Conservation (phyloP, 2,329 filamentous ascomycete genomes). For the Cytospora leucostoma region DNA sequence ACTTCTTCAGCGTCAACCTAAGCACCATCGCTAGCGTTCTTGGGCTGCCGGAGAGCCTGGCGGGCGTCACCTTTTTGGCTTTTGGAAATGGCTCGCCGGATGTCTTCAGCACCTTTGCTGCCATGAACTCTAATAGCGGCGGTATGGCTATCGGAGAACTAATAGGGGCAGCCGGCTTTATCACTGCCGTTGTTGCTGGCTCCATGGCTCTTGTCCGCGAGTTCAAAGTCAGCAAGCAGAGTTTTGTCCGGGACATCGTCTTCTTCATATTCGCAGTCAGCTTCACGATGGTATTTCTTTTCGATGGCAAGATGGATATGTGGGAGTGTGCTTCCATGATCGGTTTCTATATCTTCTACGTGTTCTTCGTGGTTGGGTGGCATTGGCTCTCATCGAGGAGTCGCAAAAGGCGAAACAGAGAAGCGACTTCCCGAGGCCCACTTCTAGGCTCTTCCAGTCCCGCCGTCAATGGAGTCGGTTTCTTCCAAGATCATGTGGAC, state of each 20-base stretch:
- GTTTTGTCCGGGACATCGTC: conserved; percentile 85
- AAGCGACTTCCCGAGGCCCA: conserved; percentile 73
- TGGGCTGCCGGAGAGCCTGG: conserved; percentile 92
- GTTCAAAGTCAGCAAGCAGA: conserved; percentile 85
- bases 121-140: conserved; percentile 96
- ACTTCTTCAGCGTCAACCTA: conserved; percentile 97
- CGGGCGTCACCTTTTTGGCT: conserved; percentile 92
- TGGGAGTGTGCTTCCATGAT: conserved; percentile 96
- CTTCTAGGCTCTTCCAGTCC: conserved; percentile 61
- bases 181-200: conserved; percentile 92
- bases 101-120: conserved; percentile 97
- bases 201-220: conserved; percentile 97
- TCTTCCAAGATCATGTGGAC: conserved; percentile 66
- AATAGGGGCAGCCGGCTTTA: conserved; percentile 93
- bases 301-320: conserved; percentile 77
- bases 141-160: conserved; percentile 94
- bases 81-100: conserved; percentile 98
- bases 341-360: conserved; percentile 86
- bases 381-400: conserved; percentile 79
- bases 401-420: conserved; percentile 61
- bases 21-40: conserved; percentile 88
- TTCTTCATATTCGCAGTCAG: conserved; percentile 88
- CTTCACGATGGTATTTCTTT: conserved; percentile 85
- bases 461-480: conserved; percentile 57
- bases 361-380: conserved; percentile 84